A percentile compares a stretch with the other conserved stretches of the same genome.
These are phyloP conservation scores for Gossypium raimondii DNA, from an alignment of 345 rosid genomes.

Conservation along the genomic window DNA sequence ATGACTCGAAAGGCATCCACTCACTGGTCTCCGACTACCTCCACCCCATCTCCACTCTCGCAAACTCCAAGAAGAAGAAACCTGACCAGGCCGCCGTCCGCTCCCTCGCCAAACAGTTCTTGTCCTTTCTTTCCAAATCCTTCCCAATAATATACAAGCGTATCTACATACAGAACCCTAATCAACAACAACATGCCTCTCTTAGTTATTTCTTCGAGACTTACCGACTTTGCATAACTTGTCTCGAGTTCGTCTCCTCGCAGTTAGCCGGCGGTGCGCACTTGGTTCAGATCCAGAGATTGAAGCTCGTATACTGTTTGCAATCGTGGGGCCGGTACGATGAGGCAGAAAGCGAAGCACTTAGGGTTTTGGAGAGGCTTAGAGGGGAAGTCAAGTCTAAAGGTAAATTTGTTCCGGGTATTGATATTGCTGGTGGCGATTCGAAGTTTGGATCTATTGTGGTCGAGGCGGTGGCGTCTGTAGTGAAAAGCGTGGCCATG, in stretches of 20 bases:
- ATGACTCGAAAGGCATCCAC: constrained; percentile 31
- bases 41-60: constrained; percentile 39
- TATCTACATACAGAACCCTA: constrained; percentile 35
- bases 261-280: constrained; percentile 67
- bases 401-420: constrained; percentile 31
- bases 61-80: constrained; percentile 21
- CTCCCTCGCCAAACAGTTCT: constrained; percentile 66
- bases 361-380: constrained; percentile 49
- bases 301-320: constrained; percentile 47
- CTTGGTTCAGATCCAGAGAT: constrained; percentile 47
- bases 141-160: constrained; percentile 78
- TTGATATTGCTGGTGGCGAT: constrained; percentile 28
- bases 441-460: constrained; percentile 44
- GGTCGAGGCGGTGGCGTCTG: constrained; percentile 47
- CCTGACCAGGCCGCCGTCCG: constrained; percentile 38
- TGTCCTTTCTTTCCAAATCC: constrained; percentile 55
- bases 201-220: constrained; percentile 40
- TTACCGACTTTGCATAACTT: constrained; percentile 59
- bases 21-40: constrained; percentile 57
- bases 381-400: constrained; percentile 20
- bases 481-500: constrained; percentile 52
- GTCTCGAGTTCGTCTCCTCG: constrained; percentile 55
- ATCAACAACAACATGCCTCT: neutral
- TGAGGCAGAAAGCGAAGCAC: constrained; percentile 41
- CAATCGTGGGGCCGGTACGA: constrained; percentile 46